These are phyloP conservation scores for Zymoseptoria passerinii DNA, from an alignment of 2,329 filamentous ascomycete species.

Conservation along the genomic window DNA sequence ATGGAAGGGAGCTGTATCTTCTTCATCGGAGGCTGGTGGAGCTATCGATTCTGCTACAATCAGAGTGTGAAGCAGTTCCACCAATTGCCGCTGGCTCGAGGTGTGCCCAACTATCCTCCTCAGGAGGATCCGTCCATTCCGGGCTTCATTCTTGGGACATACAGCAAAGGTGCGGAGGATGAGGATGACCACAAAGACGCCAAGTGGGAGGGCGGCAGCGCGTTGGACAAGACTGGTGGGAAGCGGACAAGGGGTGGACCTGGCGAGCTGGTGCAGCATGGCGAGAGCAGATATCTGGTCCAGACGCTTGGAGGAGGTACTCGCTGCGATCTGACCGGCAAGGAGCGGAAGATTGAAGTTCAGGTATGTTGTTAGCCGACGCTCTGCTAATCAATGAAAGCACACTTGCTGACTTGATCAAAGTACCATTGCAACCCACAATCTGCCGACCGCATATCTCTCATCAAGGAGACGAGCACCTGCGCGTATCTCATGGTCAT, in stretches of 20 bases:
- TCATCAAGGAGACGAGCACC: conserved; percentile 88
- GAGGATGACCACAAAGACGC: conserved; percentile 24
- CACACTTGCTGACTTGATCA: not conserved
- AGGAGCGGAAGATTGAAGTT: conserved; percentile 74
- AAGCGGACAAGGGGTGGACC: conserved; percentile 31
- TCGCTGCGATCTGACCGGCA: conserved; percentile 75
- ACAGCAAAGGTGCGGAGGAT: conserved; percentile 27
- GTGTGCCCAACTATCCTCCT: conserved; percentile 60
- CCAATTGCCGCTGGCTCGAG: conserved; percentile 62
- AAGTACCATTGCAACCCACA: conserved; percentile 71
- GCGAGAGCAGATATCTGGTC: conserved; percentile 76
- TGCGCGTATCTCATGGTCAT: conserved; percentile 92
- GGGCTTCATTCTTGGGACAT: conserved; percentile 68
- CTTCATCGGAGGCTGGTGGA: conserved; percentile 86
- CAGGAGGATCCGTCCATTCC: conserved; percentile 66
- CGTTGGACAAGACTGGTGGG: conserved; percentile 22
- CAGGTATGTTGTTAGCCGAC: conserved; percentile 40
- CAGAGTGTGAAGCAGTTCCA: conserved; percentile 85
- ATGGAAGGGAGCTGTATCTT: conserved; percentile 78
- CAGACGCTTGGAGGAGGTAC: conserved; percentile 75
- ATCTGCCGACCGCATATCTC: conserved; percentile 67
- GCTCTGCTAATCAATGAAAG: not conserved
- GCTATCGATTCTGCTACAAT: conserved; percentile 89
- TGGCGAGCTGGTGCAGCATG: conserved; percentile 60
- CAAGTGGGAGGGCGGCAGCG: conserved; percentile 21